phyloP scores from a whole-genome alignment of 192 early-diverging fungal species.

The Polychytrium aggregatum region DNA sequence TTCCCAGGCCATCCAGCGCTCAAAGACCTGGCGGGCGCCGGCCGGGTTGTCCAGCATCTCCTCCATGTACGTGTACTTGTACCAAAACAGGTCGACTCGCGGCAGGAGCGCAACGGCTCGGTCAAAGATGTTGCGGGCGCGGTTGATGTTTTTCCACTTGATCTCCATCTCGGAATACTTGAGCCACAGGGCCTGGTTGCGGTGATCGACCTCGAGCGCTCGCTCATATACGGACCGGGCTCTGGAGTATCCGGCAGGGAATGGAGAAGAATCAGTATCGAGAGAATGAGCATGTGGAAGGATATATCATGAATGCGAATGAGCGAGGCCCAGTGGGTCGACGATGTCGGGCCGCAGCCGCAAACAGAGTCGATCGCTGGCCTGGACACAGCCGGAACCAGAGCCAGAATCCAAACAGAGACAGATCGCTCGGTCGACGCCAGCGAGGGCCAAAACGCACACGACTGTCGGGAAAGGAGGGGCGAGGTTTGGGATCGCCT shows the following conservation, averaged over 20 bases:
- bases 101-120: constrained; percentile 82
- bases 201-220: constrained; percentile 79
- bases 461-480: no score
- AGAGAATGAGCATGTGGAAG: no score
- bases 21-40: constrained; percentile 86
- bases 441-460: no score
- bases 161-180: constrained; percentile 97
- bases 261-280: no score
- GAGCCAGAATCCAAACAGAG: no score
- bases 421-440: no score
- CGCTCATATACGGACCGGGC: constrained; percentile 63
- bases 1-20: constrained; percentile 99
- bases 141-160: constrained; percentile 88
- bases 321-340: no score
- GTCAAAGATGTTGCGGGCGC: constrained; percentile 91
- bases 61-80: constrained; percentile 98
- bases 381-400: no score
- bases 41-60: constrained; percentile 85
- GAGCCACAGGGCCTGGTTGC: constrained; percentile 78
- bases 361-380: no score
- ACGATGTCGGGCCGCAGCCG: no score
- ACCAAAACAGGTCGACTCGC: constrained; percentile 55
- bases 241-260: constrained; percentile 5
- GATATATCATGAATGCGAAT: no score
- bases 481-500: no score